Base-by-base conservation (phyloP, 352 stramenopile species). In the Plasmopara muralis region DNA sequence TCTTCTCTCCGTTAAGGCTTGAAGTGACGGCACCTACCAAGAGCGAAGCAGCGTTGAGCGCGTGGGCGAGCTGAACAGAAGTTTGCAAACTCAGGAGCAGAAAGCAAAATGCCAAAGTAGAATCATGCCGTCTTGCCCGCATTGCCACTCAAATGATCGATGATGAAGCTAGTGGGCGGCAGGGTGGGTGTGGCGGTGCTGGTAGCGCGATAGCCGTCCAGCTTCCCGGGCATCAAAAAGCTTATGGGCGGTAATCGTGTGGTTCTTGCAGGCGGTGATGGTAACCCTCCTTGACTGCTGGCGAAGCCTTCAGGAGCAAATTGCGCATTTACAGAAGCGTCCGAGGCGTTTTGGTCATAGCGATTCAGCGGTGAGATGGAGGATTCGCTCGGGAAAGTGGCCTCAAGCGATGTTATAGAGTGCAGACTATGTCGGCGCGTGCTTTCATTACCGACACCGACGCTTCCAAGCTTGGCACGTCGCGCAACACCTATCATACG, bases 401-500 rank as follows among this genome's bases (percentile, higher is more conserved):
- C 61, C 14, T 70, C 60, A 6, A 75, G 56, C 18, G 67, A 75
- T 46, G 65, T 68, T 56, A 75, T 72, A 25, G 63, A 72, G 53
- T 72, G 67, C 16, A 75, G 54, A 50, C 60, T 68, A 61, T 72
- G 64, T 25, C 60, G 51, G 34, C 62, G 66, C 42, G 53, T 44
- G 41, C 51, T 72, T 35, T 62, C 54, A 7, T 64, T 59, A 44
- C 77, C 61, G 41, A 83, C 64, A 12, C 74, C 79, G 37, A 88
- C 69, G 47, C 67, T 83, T 34, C 75, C 71, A 29, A 90, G 64
- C 63, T 90, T 90, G 55, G 77, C 77, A 43, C 77, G 72, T 37
- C 74, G 75, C 40, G 77, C 68, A 52, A 90, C 79, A 52, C 72
- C 87, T 37, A 86, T 69, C 73, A 88, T 85, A 52, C 80, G 80